These are phyloP conservation scores for Cryphonectria carpinicola DNA, from an alignment of 2,329 filamentous ascomycete genomes.

Conservation along the genomic window DNA sequence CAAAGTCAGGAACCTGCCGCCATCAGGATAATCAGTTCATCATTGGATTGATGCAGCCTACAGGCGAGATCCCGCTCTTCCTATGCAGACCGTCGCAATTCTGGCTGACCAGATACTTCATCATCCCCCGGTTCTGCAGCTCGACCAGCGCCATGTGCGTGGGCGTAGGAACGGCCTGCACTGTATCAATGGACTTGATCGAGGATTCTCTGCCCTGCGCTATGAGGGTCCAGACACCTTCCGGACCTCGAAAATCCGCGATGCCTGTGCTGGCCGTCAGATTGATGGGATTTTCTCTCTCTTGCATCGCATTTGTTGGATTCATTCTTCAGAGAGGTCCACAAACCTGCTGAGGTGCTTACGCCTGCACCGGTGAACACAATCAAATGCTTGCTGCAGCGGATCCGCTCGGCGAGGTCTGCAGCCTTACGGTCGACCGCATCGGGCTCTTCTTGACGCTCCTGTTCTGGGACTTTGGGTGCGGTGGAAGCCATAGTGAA, in stretches of 20 bases:
- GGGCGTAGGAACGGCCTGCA: slow-evolving; percentile 49
- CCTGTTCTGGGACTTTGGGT: slow-evolving; percentile 33
- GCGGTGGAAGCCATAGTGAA: slow-evolving; percentile 26
- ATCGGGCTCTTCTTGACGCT: slow-evolving; percentile 33
- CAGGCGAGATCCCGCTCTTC: slow-evolving; percentile 50
- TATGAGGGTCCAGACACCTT: slow-evolving; percentile 50
- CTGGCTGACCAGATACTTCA: slow-evolving; percentile 35
- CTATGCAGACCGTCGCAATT: slow-evolving; percentile 51
- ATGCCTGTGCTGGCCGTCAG: slow-evolving; percentile 40
- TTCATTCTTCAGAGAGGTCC: slow-evolving; percentile 30
- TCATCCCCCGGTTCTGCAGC: slow-evolving; percentile 13
- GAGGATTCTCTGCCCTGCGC: slow-evolving; percentile 45
- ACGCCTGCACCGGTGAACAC: slow-evolving; percentile 52
- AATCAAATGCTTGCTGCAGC: slow-evolving; percentile 49
- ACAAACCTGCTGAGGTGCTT: slow-evolving; percentile 47
- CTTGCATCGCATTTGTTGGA: background rate
- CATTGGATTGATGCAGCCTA: slow-evolving; percentile 30
- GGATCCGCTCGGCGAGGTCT: slow-evolving; percentile 42
- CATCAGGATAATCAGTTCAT: too few species aligned
- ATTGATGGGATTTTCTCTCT: background rate
- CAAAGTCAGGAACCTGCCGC: background rate
- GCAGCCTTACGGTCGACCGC: slow-evolving; percentile 43
- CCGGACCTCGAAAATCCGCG: slow-evolving; percentile 52
- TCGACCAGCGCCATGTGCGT: slow-evolving; percentile 49
- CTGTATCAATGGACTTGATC: slow-evolving; percentile 39